phyloP scores from a whole-genome alignment of 352 stramenopile genomes.

The Pythium phragmiticola region DNA sequence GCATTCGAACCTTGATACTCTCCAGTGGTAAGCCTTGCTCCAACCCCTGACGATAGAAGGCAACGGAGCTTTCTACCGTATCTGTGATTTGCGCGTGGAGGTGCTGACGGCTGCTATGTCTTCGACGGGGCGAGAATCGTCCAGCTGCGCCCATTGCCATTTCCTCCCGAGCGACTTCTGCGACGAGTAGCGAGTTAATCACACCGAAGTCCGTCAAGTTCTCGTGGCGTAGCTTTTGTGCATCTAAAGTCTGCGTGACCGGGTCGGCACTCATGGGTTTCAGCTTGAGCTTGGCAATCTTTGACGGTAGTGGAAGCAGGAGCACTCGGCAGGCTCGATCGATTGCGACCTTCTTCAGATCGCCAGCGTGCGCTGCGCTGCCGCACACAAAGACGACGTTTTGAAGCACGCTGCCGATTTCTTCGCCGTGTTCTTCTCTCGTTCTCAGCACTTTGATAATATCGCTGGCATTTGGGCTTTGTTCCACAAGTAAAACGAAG shows the following conservation, averaged over 20 bases:
- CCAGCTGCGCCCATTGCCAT: slow-evolving; percentile 1
- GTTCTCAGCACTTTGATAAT: slow-evolving; percentile 14
- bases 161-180: slow-evolving; percentile 25
- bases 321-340: slow-evolving; percentile 24
- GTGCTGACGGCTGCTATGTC: slow-evolving; percentile 26
- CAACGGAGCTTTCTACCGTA: slow-evolving; percentile 6
- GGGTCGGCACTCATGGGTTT: slow-evolving; percentile 3
- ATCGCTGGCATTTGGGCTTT: slow-evolving; percentile 20
- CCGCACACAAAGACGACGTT: slow-evolving; percentile 31
- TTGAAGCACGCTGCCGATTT: slow-evolving; percentile 14
- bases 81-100: slow-evolving; percentile 5
- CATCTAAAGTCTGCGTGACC: not conserved
- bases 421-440: slow-evolving; percentile 25
- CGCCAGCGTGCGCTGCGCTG: slow-evolving; percentile 12
- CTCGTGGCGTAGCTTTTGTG: slow-evolving; percentile 10
- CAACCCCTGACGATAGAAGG: slow-evolving; percentile 40
- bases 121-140: slow-evolving; percentile 19
- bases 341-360: slow-evolving; percentile 23
- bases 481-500: slow-evolving; percentile 29
- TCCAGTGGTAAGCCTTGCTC: slow-evolving; percentile 56
- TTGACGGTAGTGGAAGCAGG: slow-evolving; percentile 17
- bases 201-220: slow-evolving; percentile 33
- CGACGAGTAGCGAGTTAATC: slow-evolving; percentile 31
- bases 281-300: slow-evolving; percentile 18
- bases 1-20: slow-evolving; percentile 50